These are phyloP conservation scores for Arthrobotrys pseudoclavata DNA, from an alignment of 2,329 filamentous ascomycete species.

Conservation along the genomic window DNA sequence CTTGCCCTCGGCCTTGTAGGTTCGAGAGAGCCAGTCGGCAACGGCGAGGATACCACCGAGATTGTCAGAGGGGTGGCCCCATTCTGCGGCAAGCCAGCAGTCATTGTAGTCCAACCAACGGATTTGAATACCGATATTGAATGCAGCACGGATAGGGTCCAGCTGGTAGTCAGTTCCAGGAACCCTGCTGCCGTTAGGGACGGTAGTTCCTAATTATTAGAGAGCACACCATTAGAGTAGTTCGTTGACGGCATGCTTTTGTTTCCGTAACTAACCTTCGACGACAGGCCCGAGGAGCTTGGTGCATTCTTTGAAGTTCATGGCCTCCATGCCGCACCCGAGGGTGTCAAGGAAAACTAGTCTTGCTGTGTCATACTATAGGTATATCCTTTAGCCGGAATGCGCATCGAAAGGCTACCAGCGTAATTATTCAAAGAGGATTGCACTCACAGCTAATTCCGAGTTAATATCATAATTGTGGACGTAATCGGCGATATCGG, in stretches of 20 bases:
- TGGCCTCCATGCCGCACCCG: conserved; percentile 93
- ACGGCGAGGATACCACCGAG: conserved; percentile 95
- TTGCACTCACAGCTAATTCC: conserved; percentile 83
- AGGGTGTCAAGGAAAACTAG: conserved; percentile 97
- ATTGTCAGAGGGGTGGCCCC: conserved; percentile 99
- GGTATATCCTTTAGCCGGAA: conserved; percentile 50
- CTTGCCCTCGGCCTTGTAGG: conserved; percentile 82
- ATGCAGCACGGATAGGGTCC: conserved; percentile 93
- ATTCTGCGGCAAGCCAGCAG: conserved; percentile 98
- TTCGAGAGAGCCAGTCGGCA: conserved; percentile 94
- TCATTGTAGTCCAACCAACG: conserved; percentile 99
- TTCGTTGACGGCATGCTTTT: background rate
- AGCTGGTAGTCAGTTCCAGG: conserved; percentile 93
- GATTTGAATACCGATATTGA: conserved; percentile 99
- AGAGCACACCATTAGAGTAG: background rate
- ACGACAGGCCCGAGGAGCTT: conserved; percentile 95
- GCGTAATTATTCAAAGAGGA: conserved; percentile 1
- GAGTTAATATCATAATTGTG: conserved; percentile 92
- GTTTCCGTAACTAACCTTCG: conserved; percentile 69
- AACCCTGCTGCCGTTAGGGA: conserved; percentile 91
- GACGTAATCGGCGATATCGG: conserved; percentile 94
- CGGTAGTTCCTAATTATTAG: conserved; percentile 74
- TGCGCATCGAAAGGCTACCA: conserved; percentile 28
- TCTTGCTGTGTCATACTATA: conserved; percentile 91
- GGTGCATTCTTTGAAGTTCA: conserved; percentile 94